Evolutionary conservation across 805 yeast genomes (phyloP), one percentile per base, ranked within the genome.

Genomic region (Cyberlindnera sargentensis): DNA sequence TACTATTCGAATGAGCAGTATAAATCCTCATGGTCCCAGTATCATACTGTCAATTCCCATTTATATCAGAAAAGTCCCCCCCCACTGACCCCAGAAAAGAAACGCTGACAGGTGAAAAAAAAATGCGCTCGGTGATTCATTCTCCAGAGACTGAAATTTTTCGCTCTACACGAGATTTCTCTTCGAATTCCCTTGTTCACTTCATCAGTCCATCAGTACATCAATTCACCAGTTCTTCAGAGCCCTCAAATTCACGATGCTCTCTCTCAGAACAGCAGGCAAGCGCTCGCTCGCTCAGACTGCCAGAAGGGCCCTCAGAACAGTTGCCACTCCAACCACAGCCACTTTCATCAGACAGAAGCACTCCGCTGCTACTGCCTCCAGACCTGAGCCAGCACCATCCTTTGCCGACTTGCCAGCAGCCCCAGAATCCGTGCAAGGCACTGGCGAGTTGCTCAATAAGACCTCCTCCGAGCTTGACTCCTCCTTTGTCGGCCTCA

Each of bases 401-500:
- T 43, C 53, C 11, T 56, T 57, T 34, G 61, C 61, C 15, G 43
- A 48, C 27, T 37, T 50, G 2, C 45, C 49, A 8, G 39, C 51
- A 30, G 39, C 42, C 31, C 37, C 51, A 20, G 9, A 37, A 30
- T 33, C 39, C 23, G 28, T 45, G 39, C 29, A 36, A 27, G 38
- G 40, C 15, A 7, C 11, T 5, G 36, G 30, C 5, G 42, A 47
- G 31, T 37, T 47, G 9, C 43, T 36, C 37, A 41, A 43, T 30
- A 37, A 38, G 24, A 46, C 39, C 10, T 37, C 36, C 9, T 34
- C 41, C 4, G 58, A 55, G 45, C 76, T 82, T 82, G 95, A 85
- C 58, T 90, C 84, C 57, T 84, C 96, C 5, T 81, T 91, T 58
- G 89, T 93, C 43, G 99, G 99, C 15, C 75, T 89, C 56, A 83